phyloP scores from a whole-genome alignment of 1,284 basidiomycete genomes.

The Athelia sp. region DNA sequence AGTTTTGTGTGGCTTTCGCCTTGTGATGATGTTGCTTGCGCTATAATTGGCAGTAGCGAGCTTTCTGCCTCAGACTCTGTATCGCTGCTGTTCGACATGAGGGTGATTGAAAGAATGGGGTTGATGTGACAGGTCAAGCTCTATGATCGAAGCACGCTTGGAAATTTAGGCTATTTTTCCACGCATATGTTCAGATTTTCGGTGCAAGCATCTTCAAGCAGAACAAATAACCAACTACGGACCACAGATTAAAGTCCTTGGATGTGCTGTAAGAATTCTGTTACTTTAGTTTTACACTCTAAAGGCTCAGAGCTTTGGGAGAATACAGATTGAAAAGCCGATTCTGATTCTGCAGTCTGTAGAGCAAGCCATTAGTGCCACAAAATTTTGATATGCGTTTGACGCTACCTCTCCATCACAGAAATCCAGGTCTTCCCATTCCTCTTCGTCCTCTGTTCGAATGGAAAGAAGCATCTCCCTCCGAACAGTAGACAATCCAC shows the following conservation, averaged over 20 bases:
- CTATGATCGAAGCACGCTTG: background rate
- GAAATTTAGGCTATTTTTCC: background rate
- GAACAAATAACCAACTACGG: too few relatives aligned
- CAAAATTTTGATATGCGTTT: slow-evolving; percentile 5
- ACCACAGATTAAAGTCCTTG: slow-evolving; percentile 38
- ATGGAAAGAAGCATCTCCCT: slow-evolving; percentile 72
- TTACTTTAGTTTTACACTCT: slow-evolving; percentile 56
- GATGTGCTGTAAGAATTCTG: slow-evolving; percentile 57
- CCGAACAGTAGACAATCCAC: slow-evolving; percentile 55
- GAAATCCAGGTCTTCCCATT: slow-evolving; percentile 63
- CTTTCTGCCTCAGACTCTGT: slow-evolving; percentile 37
- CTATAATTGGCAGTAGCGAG: background rate
- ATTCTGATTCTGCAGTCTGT: slow-evolving; percentile 52
- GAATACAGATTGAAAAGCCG: slow-evolving; percentile 56
- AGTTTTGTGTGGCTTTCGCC: too few relatives aligned
- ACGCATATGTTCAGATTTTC: background rate
- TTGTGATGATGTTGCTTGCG: too few relatives aligned
- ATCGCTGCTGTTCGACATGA: slow-evolving; percentile 28
- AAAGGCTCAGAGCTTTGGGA: slow-evolving; percentile 50
- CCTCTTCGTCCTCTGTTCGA: slow-evolving; percentile 68
- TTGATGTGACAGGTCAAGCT: background rate
- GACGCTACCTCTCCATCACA: slow-evolving; percentile 56
- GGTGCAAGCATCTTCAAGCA: background rate
- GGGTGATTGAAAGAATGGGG: slow-evolving; percentile 5
- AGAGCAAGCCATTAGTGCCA: slow-evolving; percentile 8